A percentile compares a stretch with the other conserved stretches of the same genome.
phyloP scores from a whole-genome alignment of 225 moss, liverwort and hornwort species.

The Antitrichia curtipendula region DNA sequence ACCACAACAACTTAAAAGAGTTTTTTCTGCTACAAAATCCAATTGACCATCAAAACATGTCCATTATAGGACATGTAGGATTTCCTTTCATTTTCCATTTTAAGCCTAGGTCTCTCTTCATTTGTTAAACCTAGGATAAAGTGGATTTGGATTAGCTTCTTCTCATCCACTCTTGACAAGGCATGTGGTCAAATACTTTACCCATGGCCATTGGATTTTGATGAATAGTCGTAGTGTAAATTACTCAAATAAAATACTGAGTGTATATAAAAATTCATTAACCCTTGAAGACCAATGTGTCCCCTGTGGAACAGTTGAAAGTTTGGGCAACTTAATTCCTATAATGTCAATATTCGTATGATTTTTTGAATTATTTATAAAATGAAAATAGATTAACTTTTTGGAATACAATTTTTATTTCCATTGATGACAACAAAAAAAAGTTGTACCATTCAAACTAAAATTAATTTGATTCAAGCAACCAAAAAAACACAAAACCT shows the following conservation, averaged over 20 bases:
- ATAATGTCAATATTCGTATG: not conserved
- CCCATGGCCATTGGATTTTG: too few relatives aligned
- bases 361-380: not conserved
- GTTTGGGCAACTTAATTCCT: not conserved
- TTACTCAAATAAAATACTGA: too few relatives aligned
- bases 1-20: too few relatives aligned
- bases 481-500: not conserved
- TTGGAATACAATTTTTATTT: not conserved
- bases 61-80: too few relatives aligned
- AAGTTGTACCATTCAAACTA: not conserved
- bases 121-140: not conserved
- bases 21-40: too few relatives aligned
- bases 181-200: not conserved
- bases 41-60: too few relatives aligned
- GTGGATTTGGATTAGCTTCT: not conserved
- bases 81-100: too few relatives aligned
- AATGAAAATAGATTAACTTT: not conserved
- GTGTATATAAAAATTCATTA: too few relatives aligned
- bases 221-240: not conserved
- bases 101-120: not conserved
- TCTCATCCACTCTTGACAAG: rapidly evolving
- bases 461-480: rapidly evolving
- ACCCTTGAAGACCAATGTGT: too few relatives aligned
- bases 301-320: rapidly evolving
- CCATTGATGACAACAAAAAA: rapidly evolving